Conservation (phyloP, 2,329 filamentous ascomycete genomes). For the Monilinia laxa region DNA sequence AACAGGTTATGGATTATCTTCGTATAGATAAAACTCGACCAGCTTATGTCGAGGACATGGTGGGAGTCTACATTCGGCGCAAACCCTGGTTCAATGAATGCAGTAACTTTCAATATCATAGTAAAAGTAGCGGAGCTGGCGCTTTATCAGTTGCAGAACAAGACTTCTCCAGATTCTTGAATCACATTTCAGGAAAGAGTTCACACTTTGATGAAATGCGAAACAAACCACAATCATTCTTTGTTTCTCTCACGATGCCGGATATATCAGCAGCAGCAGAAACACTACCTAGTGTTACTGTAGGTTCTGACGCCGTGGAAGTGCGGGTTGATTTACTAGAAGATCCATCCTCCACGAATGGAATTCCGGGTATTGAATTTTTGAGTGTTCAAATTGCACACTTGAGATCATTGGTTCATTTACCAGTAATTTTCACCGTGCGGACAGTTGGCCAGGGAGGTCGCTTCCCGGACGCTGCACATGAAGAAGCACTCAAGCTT, state of each 20-base stretch:
- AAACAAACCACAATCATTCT: conserved; percentile 77
- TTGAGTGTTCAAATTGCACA: conserved; percentile 79
- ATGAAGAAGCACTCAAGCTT: conserved; percentile 68
- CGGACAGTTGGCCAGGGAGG: conserved; percentile 85
- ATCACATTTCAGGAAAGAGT: conserved; percentile 64
- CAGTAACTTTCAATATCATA: conserved; percentile 93
- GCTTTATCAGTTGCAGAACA: conserved; percentile 42
- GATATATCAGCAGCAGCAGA: conserved; percentile 63
- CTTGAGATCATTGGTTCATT: conserved; percentile 66
- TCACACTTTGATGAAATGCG: conserved; percentile 56
- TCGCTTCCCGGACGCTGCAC: conserved; percentile 75
- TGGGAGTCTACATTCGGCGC: conserved; percentile 83
- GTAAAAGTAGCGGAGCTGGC: conserved; percentile 55
- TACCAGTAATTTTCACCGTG: conserved; percentile 91
- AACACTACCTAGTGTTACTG: conserved; percentile 68
- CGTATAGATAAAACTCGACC: conserved; percentile 86
- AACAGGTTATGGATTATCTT: conserved; percentile 84
- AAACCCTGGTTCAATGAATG: conserved; percentile 90
- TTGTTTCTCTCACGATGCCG: conserved; percentile 85
- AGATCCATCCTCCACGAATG: conserved; percentile 56
- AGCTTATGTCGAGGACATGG: conserved; percentile 89
- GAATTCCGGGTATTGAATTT: conserved; percentile 67
- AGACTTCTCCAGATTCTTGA: conserved; percentile 73
- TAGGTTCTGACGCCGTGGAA: conserved; percentile 91
- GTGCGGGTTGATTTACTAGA: conserved; percentile 87